Conservation (phyloP, 164 flowering plant species). For the Saururus chinensis region DNA sequence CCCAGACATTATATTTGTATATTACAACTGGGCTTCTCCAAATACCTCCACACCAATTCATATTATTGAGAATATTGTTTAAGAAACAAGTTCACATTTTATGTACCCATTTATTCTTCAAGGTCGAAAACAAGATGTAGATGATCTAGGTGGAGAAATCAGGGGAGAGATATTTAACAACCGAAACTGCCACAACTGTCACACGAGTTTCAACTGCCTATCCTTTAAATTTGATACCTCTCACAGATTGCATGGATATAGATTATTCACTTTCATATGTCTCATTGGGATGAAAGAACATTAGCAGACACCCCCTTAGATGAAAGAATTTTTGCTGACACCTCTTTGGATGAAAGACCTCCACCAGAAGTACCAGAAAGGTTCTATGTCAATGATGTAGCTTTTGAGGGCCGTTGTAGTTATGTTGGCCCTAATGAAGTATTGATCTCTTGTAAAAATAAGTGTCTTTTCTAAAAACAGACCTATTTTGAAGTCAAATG, state of each 20-base stretch:
- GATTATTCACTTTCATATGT: conserved; percentile 14
- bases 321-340: not conserved
- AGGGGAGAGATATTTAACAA: conserved; percentile 8
- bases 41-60: conserved; percentile 52
- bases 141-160: conserved; percentile 9
- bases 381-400: no score
- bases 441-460: conserved; percentile 33
- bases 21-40: conserved; percentile 38
- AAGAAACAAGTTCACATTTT: conserved; percentile 10
- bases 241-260: conserved; percentile 25
- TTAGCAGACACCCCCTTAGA: conserved; percentile 18
- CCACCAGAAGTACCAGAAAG: conserved; percentile 15
- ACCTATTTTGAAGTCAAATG: no score
- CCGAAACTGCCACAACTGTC: conserved; percentile 15
- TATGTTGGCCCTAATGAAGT: conserved; percentile 42
- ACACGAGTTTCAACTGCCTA: conserved; percentile 13
- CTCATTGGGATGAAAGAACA: no score
- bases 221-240: conserved; percentile 39
- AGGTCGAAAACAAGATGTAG: conserved; percentile 8
- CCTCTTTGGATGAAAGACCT: conserved; percentile 27
- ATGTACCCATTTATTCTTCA: conserved; percentile 19
- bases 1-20: conserved; percentile 53
- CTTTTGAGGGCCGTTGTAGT: conserved; percentile 26
- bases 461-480: no score
- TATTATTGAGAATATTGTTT: conserved; percentile 29